phyloP scores from a whole-genome alignment of 2,329 filamentous ascomycete species.

The Hypoxylon sp. region DNA sequence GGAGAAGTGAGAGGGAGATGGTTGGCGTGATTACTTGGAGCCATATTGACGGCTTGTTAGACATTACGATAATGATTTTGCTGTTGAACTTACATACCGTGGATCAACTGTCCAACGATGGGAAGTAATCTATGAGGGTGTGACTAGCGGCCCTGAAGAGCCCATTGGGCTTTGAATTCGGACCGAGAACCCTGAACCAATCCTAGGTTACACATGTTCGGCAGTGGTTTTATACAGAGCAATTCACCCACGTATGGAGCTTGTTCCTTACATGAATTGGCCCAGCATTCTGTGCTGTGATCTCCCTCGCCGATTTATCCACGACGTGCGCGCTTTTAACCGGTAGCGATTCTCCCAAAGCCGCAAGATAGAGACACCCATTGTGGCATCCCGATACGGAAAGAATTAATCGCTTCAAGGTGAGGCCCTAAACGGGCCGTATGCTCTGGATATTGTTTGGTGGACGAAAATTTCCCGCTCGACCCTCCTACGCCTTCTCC shows the following conservation, averaged over 20 bases:
- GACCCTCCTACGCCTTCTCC: constrained; percentile 20
- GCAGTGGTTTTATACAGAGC: constrained; percentile 35
- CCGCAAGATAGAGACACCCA: constrained; percentile 27
- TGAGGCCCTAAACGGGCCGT: constrained; percentile 38
- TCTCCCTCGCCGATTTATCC: constrained; percentile 46
- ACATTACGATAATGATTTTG: constrained; percentile 17
- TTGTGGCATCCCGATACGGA: constrained; percentile 33
- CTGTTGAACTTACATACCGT: constrained; percentile 23
- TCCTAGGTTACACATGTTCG: constrained; percentile 31
- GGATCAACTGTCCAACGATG: constrained; percentile 18
- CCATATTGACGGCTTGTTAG: constrained; percentile 15
- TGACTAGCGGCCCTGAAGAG: constrained; percentile 15
- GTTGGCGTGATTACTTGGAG: constrained; percentile 10
- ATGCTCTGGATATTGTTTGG: constrained; percentile 25
- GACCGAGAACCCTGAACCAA: constrained; percentile 45
- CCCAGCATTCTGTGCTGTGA: constrained; percentile 34
- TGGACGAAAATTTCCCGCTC: constrained; percentile 34
- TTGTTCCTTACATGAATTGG: constrained; percentile 43
- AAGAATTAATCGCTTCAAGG: constrained; percentile 26
- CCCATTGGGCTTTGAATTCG: constrained; percentile 43
- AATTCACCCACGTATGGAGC: constrained; percentile 23
- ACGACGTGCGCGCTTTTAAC: constrained; percentile 40
- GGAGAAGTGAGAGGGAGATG: constrained; percentile 2
- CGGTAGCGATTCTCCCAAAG: constrained; percentile 35
- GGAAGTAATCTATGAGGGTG: constrained; percentile 36